Evolutionary conservation across 306 rosid genomes (phyloP), one percentile per base, ranked within the genome.

Genomic region (Citrullus colocynthis): DNA sequence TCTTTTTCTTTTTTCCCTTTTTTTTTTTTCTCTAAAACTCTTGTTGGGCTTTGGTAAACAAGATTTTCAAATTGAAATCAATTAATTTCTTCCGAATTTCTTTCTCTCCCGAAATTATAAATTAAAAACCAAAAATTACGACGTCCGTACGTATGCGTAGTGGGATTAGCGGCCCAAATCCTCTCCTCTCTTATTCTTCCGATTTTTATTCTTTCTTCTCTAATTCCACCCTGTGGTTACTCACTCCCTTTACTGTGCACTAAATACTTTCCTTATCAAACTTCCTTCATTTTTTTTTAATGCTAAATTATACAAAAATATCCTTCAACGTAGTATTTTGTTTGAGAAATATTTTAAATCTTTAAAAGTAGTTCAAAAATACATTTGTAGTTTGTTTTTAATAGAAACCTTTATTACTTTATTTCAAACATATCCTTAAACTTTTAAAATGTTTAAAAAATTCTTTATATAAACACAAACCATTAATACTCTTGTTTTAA

Each of bases 191-290:
- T 30, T 72, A 7, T 72, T 8, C 44, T 72, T 30, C 59, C 77
- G 42, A 70, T 6, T 72, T 72, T 72, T 72, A 49, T 72, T 72
- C 77, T 3, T 49, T 72, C 73, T 3, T 70, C 77, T 49, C 77
- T 24, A 49, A 72, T 72, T 14, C 21, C 3, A 71, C 24, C 1
- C 0, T 13, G 7, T 20, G 9, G 13, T 64, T 17, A 37, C 48
- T 65, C 72, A 36, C 28, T 65, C 21, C 6, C 11, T 45, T 48
- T 21, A 20, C 39, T 70, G 57, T 45, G 4, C 12, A 45, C 7
- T 70, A 24, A 70, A 20, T 18, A 4, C 42, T 24, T 24, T 24
- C 28, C 28, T 24, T 24, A 24, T 24, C 1, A 24, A 24, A 24
- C 28, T 24, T 24, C 28, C 28, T 24, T 24, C 24, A 0, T 24